phyloP scores from a whole-genome alignment of 2,329 filamentous ascomycete genomes.

The Colletotrichum echinochloae region DNA sequence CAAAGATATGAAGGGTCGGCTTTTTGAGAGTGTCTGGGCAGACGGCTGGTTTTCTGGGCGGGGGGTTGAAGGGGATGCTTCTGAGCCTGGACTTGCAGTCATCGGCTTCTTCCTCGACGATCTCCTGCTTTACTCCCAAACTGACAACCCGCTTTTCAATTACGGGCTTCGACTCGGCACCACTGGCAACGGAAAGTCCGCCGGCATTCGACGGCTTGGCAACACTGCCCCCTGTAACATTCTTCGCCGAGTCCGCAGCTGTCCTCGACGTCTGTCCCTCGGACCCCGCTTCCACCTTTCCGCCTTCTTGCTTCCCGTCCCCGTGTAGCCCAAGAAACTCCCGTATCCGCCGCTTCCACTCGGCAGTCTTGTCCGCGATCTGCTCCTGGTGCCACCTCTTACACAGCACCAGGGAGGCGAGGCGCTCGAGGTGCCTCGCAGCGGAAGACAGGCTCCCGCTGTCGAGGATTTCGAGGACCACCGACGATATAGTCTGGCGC shows the following conservation, averaged over 20 bases:
- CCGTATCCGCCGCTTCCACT: constrained; percentile 5
- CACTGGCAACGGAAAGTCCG: not conserved
- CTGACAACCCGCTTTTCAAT: not conserved
- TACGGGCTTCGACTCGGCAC: not conserved
- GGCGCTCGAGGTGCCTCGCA: constrained; percentile 1
- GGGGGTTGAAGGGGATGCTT: not conserved
- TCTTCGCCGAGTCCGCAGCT: not conserved
- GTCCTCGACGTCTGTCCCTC: not conserved
- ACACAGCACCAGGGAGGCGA: constrained; percentile 22
- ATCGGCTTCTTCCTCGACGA: not conserved
- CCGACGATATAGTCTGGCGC: not conserved
- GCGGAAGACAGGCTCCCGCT: constrained; percentile 9
- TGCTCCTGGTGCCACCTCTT: constrained; percentile 20
- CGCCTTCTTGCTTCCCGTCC: no score
- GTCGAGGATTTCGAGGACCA: constrained; percentile 1
- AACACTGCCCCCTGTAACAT: not conserved
- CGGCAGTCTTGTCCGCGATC: not conserved
- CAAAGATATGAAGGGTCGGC: not conserved
- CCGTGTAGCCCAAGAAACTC: not conserved
- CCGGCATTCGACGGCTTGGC: not conserved
- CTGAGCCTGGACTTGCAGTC: not conserved
- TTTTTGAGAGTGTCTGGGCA: not conserved
- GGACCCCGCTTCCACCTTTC: not conserved
- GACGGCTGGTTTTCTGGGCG: not conserved
- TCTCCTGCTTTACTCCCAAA: not conserved